Base-by-base conservation (phyloP, 2,329 filamentous ascomycete genomes). In the Alternaria triticina region DNA sequence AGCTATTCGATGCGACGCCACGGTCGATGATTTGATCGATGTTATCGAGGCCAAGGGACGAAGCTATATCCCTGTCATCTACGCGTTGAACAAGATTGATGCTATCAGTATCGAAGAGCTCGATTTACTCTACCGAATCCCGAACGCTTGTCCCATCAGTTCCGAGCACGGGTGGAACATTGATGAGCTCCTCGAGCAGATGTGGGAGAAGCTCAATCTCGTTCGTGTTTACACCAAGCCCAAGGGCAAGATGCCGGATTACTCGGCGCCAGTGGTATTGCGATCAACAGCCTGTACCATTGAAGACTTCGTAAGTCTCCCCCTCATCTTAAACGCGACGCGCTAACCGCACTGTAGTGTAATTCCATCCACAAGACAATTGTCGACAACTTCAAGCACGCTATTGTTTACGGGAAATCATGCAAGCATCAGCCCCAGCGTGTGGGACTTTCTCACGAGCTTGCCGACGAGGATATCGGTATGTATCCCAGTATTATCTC, bases 51-150 rank as follows among this genome's bases (percentile, higher is more conserved):
- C 95, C 50, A 97, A 93, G 86, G 93, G 91, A 79, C 88, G 96
- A 81, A 94, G 92, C 79, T 99, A 99, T 80, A 98, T 99, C 70
- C 96, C 96, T n/a, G 96, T 98, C 68, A 93, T 99, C 58, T 99
- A 99, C 83, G 96, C 96, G 45, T 87, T 99, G 74, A 99, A 99
- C 88, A 99, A 99, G 86, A 99, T 99, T 72, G 96, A 99, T 82
- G 89, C 94, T 59, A 98, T 99, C 79, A 95, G 93, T 55, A 98
- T 99, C 72, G 95, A 99, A 82, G 96, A 99, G 82, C 86, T 99
- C 65, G 96, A 99, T 82, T 84, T 99, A 65, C 86, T 99, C 27
- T 98, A 99, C 83, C 90, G 95, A 45, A 99, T 99, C 70, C 96
- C 96, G 52, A 97, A 98, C 79, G 94, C 96, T 13, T 96, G 96